phyloP scores from a whole-genome alignment of 139 green algal species.

The Closterium sp. region DNA sequence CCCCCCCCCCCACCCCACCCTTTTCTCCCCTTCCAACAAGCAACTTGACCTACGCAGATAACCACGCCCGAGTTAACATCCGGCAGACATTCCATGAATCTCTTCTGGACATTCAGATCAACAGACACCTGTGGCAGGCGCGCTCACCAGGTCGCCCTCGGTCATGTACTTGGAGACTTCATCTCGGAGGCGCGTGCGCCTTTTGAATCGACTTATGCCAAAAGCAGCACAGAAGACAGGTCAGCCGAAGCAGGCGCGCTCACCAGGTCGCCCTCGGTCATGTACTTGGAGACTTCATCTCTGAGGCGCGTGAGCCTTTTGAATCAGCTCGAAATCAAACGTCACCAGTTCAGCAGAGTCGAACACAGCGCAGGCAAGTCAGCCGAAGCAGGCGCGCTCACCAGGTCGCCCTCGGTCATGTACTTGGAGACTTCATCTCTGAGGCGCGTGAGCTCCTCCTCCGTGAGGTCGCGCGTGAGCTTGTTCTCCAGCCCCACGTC shows the following conservation, averaged over 20 bases:
- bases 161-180: conserved; percentile 61
- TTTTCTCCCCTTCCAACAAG: neutral
- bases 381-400: neutral
- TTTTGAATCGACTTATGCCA: no score
- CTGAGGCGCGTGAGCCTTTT: conserved; percentile 88
- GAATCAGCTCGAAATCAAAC: no score
- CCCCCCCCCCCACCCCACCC: no score
- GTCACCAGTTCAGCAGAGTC: no score
- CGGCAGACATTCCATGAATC: no score
- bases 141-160: conserved; percentile 62
- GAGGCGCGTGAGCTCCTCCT: conserved; percentile 95
- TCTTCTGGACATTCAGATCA: no score
- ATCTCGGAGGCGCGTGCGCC: conserved; percentile 86
- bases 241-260: neutral
- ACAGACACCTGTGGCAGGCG: no score
- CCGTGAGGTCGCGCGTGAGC: conserved; percentile 84
- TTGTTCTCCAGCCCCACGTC: conserved; percentile 91
- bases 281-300: conserved; percentile 65
- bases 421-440: conserved; percentile 71
- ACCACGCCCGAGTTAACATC: no score
- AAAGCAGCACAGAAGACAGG: no score
- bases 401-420: conserved; percentile 66
- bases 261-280: conserved; percentile 65
- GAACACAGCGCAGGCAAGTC: no score
- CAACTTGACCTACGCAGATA: neutral